Evolutionary conservation across 2,329 filamentous ascomycete species (phyloP), one percentile per base, ranked within the genome.

Genomic region (Exophiala alcalophila): DNA sequence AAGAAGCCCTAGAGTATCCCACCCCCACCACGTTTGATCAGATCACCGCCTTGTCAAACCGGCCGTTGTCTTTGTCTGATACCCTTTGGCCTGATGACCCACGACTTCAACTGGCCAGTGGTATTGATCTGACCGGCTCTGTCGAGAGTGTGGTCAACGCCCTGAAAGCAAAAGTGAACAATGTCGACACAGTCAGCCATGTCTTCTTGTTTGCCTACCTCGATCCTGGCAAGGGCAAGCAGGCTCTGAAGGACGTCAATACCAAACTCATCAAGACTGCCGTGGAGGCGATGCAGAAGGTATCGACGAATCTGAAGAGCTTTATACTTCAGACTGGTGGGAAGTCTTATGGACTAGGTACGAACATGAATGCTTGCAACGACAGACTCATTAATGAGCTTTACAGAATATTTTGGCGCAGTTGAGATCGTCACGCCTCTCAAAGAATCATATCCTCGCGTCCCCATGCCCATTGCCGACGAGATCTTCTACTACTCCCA

Each of bases 1-100:
- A 70, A 40, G 60, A 66, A 33, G 51, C 69, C 3, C 50, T 64
- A 5, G 51, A 59, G 29, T 70, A 69, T 45, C 67, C 67, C 5
- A 41, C 52, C 5, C 31, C 57, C 15, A 57, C 56, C 5, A 52
- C 53, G 4, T 71, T 67, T 57, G 45, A 47, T 11, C 59, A 58
- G 20, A 59, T 69, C 11, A 68, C 67, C 10, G 68, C 64, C 0
- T 49, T 70, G n/a, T 63, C 64, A 5, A 69, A 69, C 34, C 60
- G 68, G 5, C 61, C 66, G 0, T 57, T 70, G 27, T 57, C 47
- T 4, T 29, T 55, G 0, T 56, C 64, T 12, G 57, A 62, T 2
- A 57, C 62, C 0, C 50, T 58, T n/a, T 69, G 66, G 65, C 66
- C 67, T 7, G 49, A 59, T 21, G 45, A 53, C 25, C 28, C 57